Percentiles rank a stretch among this genome's conserved stretches.
These are phyloP conservation scores for Geosmithia putterillii DNA, from an alignment of 2,329 filamentous ascomycete genomes.

Conservation along the genomic window DNA sequence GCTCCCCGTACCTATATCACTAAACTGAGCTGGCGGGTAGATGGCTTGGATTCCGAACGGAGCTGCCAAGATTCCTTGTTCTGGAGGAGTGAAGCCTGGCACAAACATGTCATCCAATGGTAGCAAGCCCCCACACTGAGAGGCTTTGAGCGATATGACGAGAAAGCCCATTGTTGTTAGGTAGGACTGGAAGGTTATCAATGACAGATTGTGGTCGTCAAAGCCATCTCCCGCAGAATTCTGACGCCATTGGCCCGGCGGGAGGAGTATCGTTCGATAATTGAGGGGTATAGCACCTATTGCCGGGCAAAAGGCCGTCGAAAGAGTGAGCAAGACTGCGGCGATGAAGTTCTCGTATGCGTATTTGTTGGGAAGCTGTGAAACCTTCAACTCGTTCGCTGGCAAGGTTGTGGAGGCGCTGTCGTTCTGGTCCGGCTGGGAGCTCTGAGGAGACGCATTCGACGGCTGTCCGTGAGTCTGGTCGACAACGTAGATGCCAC, in stretches of 20 bases:
- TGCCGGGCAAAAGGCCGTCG: constrained; percentile 33
- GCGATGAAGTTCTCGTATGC: constrained; percentile 42
- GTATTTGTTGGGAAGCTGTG: constrained; percentile 18
- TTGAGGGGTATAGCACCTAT: constrained; percentile 40
- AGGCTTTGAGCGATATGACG: constrained; percentile 34
- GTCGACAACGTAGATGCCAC: background rate
- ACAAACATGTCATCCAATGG: constrained; percentile 30
- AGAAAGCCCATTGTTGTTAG: constrained; percentile 44
- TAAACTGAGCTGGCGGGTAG: constrained; percentile 8
- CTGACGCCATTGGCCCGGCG: constrained; percentile 16
- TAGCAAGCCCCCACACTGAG: constrained; percentile 32
- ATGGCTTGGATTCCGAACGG: constrained; percentile 34
- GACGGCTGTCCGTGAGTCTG: constrained; percentile 1
- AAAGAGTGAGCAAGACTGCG: constrained; percentile 37
- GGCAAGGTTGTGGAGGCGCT: constrained; percentile 13
- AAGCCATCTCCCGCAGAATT: constrained; percentile 14
- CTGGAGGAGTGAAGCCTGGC: constrained; percentile 24
- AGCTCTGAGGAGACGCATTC: background rate
- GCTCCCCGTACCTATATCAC: constrained; percentile 17
- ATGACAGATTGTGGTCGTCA: constrained; percentile 16
- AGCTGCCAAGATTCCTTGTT: constrained; percentile 37
- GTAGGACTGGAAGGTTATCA: constrained; percentile 38
- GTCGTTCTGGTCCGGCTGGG: constrained; percentile 12
- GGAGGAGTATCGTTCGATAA: constrained; percentile 37
- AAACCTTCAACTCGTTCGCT: background rate